phyloP scores from a whole-genome alignment of 495 filamentous ascomycete species.

The Talaromyces stipitatus region DNA sequence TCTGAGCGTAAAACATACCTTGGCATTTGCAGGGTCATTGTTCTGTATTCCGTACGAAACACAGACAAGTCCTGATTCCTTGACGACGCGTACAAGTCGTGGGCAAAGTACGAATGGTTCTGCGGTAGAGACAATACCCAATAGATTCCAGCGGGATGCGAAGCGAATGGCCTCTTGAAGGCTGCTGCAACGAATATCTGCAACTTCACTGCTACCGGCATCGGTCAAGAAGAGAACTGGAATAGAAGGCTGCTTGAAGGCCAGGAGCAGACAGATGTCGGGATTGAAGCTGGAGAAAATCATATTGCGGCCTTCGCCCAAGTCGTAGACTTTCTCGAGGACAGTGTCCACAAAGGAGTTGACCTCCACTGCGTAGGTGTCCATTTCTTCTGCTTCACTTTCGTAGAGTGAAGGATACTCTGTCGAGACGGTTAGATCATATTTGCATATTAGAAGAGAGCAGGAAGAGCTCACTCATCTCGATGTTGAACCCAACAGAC shows the following conservation, averaged over 20 bases:
- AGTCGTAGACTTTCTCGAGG: constrained; percentile 74
- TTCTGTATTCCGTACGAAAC: constrained; percentile 90
- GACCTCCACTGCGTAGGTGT: constrained; percentile 91
- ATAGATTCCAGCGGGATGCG: constrained; percentile 85
- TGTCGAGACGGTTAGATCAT: constrained; percentile 26
- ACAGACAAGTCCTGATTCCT: constrained; percentile 88
- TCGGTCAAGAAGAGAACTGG: constrained; percentile 94
- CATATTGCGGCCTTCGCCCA: constrained; percentile 67
- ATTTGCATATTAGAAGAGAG: background rate
- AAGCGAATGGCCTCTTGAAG: constrained; percentile 94
- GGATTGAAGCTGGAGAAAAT: constrained; percentile 97
- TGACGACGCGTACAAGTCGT: constrained; percentile 89
- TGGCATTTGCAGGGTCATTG: constrained; percentile 76
- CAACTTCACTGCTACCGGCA: constrained; percentile 64
- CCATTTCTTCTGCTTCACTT: constrained; percentile 92
- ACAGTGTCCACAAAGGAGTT: constrained; percentile 97
- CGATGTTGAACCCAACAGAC: constrained; percentile 90
- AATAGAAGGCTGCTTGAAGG: constrained; percentile 93
- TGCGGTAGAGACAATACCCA: constrained; percentile 80
- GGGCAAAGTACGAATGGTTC: constrained; percentile 83
- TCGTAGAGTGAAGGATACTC: constrained; percentile 97
- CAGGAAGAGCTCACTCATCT: constrained; percentile 60
- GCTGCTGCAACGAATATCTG: constrained; percentile 86
- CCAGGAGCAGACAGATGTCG: constrained; percentile 86
- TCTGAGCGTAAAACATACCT: constrained; percentile 45